Evolutionary conservation across 352 stramenopile species (phyloP).

Genomic region (Pythium pyrilobum): DNA sequence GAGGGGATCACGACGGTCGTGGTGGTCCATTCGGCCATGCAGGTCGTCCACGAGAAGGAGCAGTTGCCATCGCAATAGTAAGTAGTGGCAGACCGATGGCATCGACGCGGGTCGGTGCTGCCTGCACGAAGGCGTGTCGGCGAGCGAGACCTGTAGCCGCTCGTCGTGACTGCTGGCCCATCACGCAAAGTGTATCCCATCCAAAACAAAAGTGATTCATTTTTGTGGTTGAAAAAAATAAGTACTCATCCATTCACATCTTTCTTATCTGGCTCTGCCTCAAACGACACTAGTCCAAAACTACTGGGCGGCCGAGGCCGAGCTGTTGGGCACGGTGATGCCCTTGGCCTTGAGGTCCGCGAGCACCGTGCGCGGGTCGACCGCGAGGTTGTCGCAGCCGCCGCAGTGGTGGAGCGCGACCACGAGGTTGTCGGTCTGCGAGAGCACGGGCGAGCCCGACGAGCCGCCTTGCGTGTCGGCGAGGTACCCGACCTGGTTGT

Average conservation of each 20-base stretch:
- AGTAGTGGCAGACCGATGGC: too few relatives aligned
- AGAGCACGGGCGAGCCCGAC: constrained; percentile 21
- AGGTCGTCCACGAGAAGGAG: too few relatives aligned
- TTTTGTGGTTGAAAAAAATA: too few relatives aligned
- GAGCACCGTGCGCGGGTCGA: constrained; percentile 9
- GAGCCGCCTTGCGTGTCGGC: constrained; percentile 28
- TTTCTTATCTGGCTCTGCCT: neutral
- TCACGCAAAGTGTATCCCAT: too few relatives aligned
- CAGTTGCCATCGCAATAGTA: too few relatives aligned
- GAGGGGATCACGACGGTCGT: neutral
- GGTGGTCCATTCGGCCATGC: neutral
- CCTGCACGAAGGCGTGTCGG: too few relatives aligned
- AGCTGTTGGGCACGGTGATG: constrained; percentile 7
- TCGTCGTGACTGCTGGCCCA: too few relatives aligned
- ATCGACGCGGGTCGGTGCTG: too few relatives aligned
- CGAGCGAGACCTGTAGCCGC: too few relatives aligned
- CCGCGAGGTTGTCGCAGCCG: constrained; percentile 25
- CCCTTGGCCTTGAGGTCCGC: constrained; percentile 11
- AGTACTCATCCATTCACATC: neutral
- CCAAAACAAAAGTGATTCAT: too few relatives aligned
- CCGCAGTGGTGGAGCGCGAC: constrained; percentile 30
- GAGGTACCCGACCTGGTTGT: constrained; percentile 29
- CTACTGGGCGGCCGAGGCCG: neutral
- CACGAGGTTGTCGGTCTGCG: constrained; percentile 23
- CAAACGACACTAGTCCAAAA: neutral